Base-by-base conservation (phyloP, 768 basidiomycete genomes). In the Lactarius vividus region DNA sequence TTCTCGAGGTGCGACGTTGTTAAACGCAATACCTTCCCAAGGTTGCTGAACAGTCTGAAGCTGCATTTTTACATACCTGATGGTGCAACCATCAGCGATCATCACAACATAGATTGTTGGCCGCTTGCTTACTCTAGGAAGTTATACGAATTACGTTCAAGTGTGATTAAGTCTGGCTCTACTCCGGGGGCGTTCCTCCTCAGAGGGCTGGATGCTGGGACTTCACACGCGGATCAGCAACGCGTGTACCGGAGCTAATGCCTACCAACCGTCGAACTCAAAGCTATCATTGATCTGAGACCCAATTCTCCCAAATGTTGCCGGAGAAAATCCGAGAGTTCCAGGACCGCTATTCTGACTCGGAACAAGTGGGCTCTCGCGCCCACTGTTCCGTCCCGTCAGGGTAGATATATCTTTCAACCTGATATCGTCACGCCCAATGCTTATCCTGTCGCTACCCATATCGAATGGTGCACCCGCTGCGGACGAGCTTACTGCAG, bases 41-140 rank as follows among this genome's bases (percentile, higher is more conserved):
- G 79, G 74, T 56, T 75, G 77, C 29, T 88, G 82, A 61, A 88
- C 80, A 0, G 86, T 82, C 66, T 82, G 84, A 57, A 83, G 77
- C 72, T 89, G 90, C 89, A 91, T 91, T 76, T 85, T 89, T 53
- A 83, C 84, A 72, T 92, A 93, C 78, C 91, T 93, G 63, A 39
- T 11, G 29, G 57, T 9, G 31, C 9, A 15, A n/a, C 23, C 18
- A 40, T 58, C 58, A 62, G 55, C 42, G 11, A 40, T 46, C 58
- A 62, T 40, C 55, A 23, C 9, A 6, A 26, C 39, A 29, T 11
- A 40, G 20, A n/a, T 35, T 55, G 4, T n/a, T n/a, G 1, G 7
- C 4, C 39, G 29, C 28, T 31, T 10, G 75, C 83, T 71, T 64
- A 92, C 92, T 91, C 90, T 23, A 94, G 74, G 74, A 93, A 94